These are phyloP conservation scores for Pseudonitzschia multistriata DNA, from an alignment of 108 stramenopile genomes.

Conservation along the genomic window DNA sequence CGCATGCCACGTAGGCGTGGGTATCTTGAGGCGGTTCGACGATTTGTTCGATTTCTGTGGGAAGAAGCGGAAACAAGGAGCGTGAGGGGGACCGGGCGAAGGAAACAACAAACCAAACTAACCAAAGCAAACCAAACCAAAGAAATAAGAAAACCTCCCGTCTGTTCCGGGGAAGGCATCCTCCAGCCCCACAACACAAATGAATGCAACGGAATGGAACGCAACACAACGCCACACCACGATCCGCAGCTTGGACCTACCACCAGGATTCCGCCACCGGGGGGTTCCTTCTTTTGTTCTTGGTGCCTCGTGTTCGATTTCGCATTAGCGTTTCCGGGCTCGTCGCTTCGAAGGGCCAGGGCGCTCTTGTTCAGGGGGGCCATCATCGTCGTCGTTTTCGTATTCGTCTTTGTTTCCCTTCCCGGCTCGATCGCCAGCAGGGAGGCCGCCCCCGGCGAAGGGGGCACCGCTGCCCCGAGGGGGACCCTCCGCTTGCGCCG, in stretches of 20 bases:
- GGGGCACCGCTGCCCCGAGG: no score
- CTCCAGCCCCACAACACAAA: no score
- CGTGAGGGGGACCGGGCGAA: no score
- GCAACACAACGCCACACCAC: not conserved
- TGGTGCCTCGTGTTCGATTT: not conserved
- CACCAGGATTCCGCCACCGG: slow-evolving; percentile 25
- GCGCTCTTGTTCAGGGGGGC: not conserved
- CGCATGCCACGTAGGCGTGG: slow-evolving; percentile 97
- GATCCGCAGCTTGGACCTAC: slow-evolving; percentile 17
- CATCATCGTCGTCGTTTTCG: not conserved
- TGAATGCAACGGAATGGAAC: not conserved
- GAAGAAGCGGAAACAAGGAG: not conserved
- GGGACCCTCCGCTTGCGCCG: slow-evolving; percentile 31
- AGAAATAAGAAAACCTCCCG: no score
- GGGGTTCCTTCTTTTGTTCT: not conserved
- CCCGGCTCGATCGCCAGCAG: not conserved
- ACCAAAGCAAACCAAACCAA: no score
- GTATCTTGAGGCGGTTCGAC: slow-evolving; percentile 53
- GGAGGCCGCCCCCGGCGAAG: not conserved
- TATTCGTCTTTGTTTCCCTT: not conserved
- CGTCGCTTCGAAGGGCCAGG: not conserved
- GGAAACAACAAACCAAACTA: no score
- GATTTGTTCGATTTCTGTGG: slow-evolving; percentile 31
- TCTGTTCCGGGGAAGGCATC: no score
- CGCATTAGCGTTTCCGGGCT: no score